phyloP scores from a whole-genome alignment of 2,329 filamentous ascomycete genomes.

The Ophiognomonia clavigignenti-juglandacearum region DNA sequence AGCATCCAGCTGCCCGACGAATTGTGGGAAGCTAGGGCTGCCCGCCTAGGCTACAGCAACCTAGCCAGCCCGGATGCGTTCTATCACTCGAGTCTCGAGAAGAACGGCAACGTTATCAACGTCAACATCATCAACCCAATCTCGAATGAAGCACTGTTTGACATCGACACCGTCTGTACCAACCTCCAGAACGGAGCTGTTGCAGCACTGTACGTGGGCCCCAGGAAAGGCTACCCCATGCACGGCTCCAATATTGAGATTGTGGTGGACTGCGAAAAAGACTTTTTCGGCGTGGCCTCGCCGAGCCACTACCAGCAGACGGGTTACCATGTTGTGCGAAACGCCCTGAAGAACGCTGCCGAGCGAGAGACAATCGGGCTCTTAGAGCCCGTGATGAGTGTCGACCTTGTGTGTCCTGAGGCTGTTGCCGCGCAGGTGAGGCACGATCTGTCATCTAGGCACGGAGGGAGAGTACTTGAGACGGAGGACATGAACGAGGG shows the following conservation, averaged over 20 bases:
- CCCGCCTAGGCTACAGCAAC: slow-evolving; percentile 9
- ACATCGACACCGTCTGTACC: slow-evolving; percentile 45
- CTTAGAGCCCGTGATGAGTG: slow-evolving; percentile 92
- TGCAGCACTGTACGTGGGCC: slow-evolving; percentile 80
- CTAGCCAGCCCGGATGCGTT: slow-evolving; percentile 25
- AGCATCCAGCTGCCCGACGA: slow-evolving; percentile 20
- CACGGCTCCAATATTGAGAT: slow-evolving; percentile 70
- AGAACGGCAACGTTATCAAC: slow-evolving; percentile 67
- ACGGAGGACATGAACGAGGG: slow-evolving; percentile 50
- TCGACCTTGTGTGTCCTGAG: slow-evolving; percentile 82
- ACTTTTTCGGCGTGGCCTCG: slow-evolving; percentile 62
- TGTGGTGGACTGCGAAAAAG: slow-evolving; percentile 57
- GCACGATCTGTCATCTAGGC: slow-evolving; percentile 70
- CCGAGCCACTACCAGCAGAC: slow-evolving; percentile 65
- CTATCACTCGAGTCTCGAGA: slow-evolving; percentile 39
- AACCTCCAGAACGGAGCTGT: slow-evolving; percentile 74
- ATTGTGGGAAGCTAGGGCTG: slow-evolving; percentile 8
- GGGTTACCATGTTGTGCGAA: slow-evolving; percentile 58
- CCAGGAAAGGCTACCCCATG: slow-evolving; percentile 73
- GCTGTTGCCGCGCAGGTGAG: slow-evolving; percentile 74
- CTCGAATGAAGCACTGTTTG: slow-evolving; percentile 43
- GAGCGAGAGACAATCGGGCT: slow-evolving; percentile 54
- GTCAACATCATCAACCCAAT: slow-evolving; percentile 50
- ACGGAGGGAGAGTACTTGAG: slow-evolving; percentile 72
- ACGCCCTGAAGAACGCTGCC: slow-evolving; percentile 61